Conservation (phyloP, 495 filamentous ascomycete genomes). For the Penicillium paxilli region DNA sequence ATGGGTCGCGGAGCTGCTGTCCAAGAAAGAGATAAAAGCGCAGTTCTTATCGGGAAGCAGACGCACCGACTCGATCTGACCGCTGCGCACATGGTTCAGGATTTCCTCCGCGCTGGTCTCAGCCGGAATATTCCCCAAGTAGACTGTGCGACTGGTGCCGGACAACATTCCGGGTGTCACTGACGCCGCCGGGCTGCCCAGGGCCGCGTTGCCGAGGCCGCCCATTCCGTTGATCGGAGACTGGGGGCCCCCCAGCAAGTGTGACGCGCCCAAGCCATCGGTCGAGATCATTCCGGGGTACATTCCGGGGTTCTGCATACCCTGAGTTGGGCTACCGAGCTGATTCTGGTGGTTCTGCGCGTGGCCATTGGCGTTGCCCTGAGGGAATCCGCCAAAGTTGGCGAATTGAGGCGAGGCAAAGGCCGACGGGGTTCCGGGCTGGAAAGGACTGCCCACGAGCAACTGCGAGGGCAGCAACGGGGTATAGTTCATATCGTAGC, state of each 20-base stretch:
- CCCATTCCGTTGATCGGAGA: constrained; percentile 78
- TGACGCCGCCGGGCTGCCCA: constrained; percentile 64
- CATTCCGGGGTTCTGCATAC: constrained; percentile 65
- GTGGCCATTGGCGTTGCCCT: constrained; percentile 60
- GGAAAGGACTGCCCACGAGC: constrained; percentile 93
- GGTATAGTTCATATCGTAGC: constrained; percentile 97
- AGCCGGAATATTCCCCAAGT: constrained; percentile 94
- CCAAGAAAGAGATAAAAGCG: constrained; percentile 98
- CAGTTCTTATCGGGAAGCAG: constrained; percentile 98
- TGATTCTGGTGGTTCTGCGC: constrained; percentile 57
- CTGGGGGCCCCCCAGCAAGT: constrained; percentile 75
- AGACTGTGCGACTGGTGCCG: constrained; percentile 93
- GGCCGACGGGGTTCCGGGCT: constrained; percentile 86
- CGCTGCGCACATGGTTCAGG: constrained; percentile 92
- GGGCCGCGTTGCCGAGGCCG: constrained; percentile 56
- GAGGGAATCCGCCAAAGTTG: constrained; percentile 74
- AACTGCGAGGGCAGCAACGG: constrained; percentile 92
- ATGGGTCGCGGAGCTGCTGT: constrained; percentile 94
- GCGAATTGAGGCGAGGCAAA: constrained; percentile 92
- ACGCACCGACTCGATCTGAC: constrained; percentile 96
- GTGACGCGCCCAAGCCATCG: constrained; percentile 68
- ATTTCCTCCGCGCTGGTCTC: constrained; percentile 99
- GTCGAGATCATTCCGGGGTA: constrained; percentile 80
- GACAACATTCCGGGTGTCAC: constrained; percentile 80
- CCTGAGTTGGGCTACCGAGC: constrained; percentile 60